Evolutionary conservation across 345 rosid species (phyloP).

Genomic region (Hibiscus tridactylites): DNA sequence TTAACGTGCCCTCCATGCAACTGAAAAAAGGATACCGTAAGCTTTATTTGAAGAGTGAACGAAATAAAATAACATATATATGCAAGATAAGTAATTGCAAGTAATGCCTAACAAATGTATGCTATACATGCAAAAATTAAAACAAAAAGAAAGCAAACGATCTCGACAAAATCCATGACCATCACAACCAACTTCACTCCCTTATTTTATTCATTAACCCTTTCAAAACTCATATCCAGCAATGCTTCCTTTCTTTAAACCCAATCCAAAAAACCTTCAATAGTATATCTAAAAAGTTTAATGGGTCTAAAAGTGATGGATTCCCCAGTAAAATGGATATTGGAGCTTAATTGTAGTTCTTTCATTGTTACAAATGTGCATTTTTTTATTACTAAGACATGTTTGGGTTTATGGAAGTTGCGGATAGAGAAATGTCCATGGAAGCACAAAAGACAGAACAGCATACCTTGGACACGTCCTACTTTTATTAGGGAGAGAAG

Average conservation of each 20-base stretch:
- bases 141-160: not conserved
- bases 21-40: conserved; percentile 37
- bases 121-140: not conserved
- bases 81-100: not conserved
- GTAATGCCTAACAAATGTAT: not conserved
- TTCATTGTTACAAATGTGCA: not conserved
- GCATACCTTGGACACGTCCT: conserved; percentile 79
- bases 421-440: not conserved
- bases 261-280: not conserved
- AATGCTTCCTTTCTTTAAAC: not conserved
- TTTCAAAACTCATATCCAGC: not conserved
- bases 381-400: not conserved
- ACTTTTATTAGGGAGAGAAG: conserved; percentile 62
- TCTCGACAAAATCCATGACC: not conserved
- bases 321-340: not conserved
- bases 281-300: not conserved
- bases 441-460: conserved; percentile 1
- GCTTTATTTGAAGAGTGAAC: not conserved
- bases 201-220: not conserved
- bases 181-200: not conserved
- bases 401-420: not conserved
- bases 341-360: not conserved
- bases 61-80: conserved; percentile 1
- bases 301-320: not conserved
- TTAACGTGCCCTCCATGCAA: conserved; percentile 76